Conservation (phyloP, 1,284 basidiomycete species). For the Termitomyces sp. region DNA sequence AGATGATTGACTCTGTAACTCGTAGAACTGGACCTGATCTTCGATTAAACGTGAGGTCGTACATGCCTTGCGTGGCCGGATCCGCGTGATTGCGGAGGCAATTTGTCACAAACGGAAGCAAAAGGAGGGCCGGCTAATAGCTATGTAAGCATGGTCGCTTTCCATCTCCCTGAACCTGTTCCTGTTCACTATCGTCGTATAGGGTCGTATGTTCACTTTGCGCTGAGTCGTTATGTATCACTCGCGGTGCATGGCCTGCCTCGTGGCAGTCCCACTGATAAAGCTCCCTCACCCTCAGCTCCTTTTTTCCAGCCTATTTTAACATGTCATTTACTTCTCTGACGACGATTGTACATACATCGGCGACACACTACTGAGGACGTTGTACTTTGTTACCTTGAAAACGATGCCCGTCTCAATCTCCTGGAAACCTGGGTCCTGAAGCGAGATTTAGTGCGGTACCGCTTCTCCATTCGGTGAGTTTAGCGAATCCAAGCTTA, state of each 20-base stretch:
- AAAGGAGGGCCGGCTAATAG: constrained; percentile 2
- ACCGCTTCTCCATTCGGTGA: not conserved
- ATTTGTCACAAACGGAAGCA: constrained; percentile 1
- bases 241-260: not conserved
- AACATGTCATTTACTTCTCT: not conserved
- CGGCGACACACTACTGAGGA: not conserved
- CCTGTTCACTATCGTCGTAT: not conserved
- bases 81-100: not conserved
- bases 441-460: not conserved
- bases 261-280: not conserved
- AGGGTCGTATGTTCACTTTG: not conserved
- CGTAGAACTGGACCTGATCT: not conserved
- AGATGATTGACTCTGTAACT: not conserved
- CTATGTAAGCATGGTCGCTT: not conserved
- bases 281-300: not conserved
- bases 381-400: not conserved
- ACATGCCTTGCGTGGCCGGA: not conserved
- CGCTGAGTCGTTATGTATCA: not conserved
- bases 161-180: not conserved
- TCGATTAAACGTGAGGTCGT: not conserved
- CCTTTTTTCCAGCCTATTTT: not conserved
- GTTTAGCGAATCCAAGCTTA: not conserved
- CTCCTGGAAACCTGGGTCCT: not conserved
- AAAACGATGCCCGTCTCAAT: not conserved
- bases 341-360: not conserved